phyloP scores from a whole-genome alignment of 345 rosid genomes.

The Orychophragmus violaceus region DNA sequence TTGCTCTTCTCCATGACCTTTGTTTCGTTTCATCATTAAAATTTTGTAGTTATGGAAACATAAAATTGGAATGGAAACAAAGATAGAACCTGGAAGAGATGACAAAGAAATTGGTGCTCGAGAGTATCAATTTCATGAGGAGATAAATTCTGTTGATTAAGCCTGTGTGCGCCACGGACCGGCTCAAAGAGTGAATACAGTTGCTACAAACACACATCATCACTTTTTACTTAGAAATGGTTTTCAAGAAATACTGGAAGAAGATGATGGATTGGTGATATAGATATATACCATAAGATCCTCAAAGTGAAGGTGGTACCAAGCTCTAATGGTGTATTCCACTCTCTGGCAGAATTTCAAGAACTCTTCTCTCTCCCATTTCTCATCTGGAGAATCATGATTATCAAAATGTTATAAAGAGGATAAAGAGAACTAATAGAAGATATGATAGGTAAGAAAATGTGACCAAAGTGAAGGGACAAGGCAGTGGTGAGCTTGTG shows the following conservation, averaged over 20 bases:
- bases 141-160: conserved; percentile 50
- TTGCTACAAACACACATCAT: conserved; percentile 40
- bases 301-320: conserved; percentile 69
- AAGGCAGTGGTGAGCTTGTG: conserved; percentile 44
- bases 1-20: conserved; percentile 78
- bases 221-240: background rate
- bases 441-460: background rate
- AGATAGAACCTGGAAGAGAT: conserved; percentile 42
- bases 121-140: conserved; percentile 43
- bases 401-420: background rate
- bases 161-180: conserved; percentile 43
- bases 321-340: conserved; percentile 63
- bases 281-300: conserved; percentile 48
- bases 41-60: background rate
- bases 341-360: conserved; percentile 53
- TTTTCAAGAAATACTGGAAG: background rate
- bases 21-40: background rate
- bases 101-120: conserved; percentile 49
- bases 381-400: conserved; percentile 27
- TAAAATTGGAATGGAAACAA: background rate
- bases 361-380: conserved; percentile 45
- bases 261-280: background rate
- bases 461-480: conserved; percentile 41
- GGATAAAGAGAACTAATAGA: conserved; percentile 16
- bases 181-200: conserved; percentile 70